phyloP scores from a whole-genome alignment of 345 rosid species.

The Eucalyptus paniculata region DNA sequence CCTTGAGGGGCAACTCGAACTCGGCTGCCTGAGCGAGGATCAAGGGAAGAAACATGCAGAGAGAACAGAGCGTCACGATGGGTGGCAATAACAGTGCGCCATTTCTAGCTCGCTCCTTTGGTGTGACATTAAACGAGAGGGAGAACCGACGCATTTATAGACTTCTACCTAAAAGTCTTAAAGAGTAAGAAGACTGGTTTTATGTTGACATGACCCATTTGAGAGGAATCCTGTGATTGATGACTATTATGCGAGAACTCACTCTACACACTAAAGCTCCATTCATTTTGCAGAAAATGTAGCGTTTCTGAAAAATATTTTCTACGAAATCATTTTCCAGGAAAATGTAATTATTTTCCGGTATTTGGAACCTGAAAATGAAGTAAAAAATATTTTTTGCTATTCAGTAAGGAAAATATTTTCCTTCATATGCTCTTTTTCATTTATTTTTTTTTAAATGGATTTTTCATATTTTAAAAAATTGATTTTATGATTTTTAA shows the following conservation, averaged over 20 bases:
- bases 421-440: too few relatives aligned
- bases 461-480: too few relatives aligned
- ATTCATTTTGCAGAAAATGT: fast-evolving
- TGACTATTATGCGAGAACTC: background rate
- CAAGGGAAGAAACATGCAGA: background rate
- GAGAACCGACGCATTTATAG: background rate
- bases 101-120: background rate
- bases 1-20: background rate
- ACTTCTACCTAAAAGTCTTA: background rate
- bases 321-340: fast-evolving
- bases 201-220: background rate
- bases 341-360: too few relatives aligned
- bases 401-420: fast-evolving
- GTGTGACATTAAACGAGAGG: background rate
- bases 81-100: background rate
- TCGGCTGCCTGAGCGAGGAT: background rate
- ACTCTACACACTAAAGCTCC: background rate
- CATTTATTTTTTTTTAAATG: too few relatives aligned
- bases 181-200: background rate
- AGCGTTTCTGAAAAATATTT: fast-evolving
- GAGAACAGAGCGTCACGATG: background rate
- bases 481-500: too few relatives aligned
- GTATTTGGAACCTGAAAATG: fast-evolving
- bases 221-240: background rate
- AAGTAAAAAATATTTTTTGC: too few relatives aligned